Base-by-base conservation (phyloP, 2,329 filamentous ascomycete genomes). In the Colletotrichum sublineola region DNA sequence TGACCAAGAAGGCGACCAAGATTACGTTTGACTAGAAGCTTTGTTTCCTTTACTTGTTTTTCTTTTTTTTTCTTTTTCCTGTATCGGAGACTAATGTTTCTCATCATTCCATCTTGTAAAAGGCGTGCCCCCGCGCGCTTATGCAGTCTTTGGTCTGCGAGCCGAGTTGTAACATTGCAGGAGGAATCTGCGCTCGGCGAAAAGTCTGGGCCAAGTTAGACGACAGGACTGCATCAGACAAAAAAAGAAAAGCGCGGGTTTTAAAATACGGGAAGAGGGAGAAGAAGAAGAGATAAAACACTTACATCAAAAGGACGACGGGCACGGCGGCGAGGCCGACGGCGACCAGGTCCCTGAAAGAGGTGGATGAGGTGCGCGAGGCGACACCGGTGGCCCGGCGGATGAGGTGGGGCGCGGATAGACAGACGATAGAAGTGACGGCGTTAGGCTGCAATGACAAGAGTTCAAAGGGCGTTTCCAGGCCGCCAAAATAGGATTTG, bases 1-100 rank as follows among this genome's bases (percentile, higher is more conserved):
- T 92, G 81, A 94, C 89, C 81, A 93, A 96, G 84, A 92, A 93
- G 82, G 92, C 94, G 38, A 96, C 93, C 69, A 98, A 97, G 87
- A 97, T 98, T 80, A 95, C 91, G 58, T 98, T 98, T 85, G 94
- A 97, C 79, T 89, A 48, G 4, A 48, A 2, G 11, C 65, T 33
- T 63, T 33, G 18, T 40, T 29, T 5, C 24, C 24, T 24, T 24
- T 24, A 24, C 24, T 24, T 24, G 24, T 24, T 31, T 46, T 55
- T 11, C 1, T 40, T 36, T 56, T n/a, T 24, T 24, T n/a, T 46
- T 20, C 20, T 46, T 12, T 33, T 40, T 42, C 40, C 4, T 38
- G 55, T 24, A 7, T 57, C 29, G 8, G 42, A 29, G n/a, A 68
- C 40, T 68, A 44, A 15, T 52, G 20, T 36, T 20, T 44, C 14